Evolutionary conservation across 2,329 filamentous ascomycete genomes (phyloP).

Genomic region (Apiospora saccharicola): DNA sequence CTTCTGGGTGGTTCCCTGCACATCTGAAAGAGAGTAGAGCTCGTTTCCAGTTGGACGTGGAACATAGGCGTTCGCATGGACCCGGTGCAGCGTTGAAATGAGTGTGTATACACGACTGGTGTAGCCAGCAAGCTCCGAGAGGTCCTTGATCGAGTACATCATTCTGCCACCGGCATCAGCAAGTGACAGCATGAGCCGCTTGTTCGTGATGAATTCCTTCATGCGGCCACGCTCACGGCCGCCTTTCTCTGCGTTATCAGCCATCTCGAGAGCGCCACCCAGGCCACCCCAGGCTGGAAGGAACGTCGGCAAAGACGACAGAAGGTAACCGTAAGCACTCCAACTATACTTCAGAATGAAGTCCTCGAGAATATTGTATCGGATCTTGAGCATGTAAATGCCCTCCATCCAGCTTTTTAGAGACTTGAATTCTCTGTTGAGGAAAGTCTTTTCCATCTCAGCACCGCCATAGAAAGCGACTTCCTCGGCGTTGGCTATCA

Average conservation of each 20-base stretch:
- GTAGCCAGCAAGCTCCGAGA: slow-evolving; percentile 94
- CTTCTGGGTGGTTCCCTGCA: slow-evolving; percentile 91
- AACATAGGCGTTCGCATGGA: slow-evolving; percentile 89
- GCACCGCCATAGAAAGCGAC: slow-evolving; percentile 97
- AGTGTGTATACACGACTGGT: slow-evolving; percentile 95
- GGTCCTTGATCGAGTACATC: slow-evolving; percentile 99
- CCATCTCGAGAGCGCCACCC: slow-evolving; percentile 74
- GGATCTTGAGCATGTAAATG: slow-evolving; percentile 96
- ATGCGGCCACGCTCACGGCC: slow-evolving; percentile 84
- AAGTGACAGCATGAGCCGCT: slow-evolving; percentile 95
- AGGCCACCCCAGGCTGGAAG: slow-evolving; percentile 92
- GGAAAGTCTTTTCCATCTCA: slow-evolving; percentile 91
- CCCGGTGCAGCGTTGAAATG: slow-evolving; percentile 91
- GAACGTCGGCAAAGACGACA: slow-evolving; percentile 93
- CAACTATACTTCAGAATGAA: slow-evolving; percentile 98
- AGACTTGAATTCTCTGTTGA: slow-evolving; percentile 91
- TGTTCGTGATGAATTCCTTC: slow-evolving; percentile 99
- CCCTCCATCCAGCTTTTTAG: slow-evolving; percentile 97
- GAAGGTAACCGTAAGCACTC: slow-evolving; percentile 95
- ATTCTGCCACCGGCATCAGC: slow-evolving; percentile 95
- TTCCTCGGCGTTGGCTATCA: slow-evolving; percentile 97
- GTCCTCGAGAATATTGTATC: slow-evolving; percentile 98
- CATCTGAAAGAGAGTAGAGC: slow-evolving; percentile 86
- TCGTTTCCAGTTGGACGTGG: slow-evolving; percentile 73
- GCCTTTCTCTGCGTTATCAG: slow-evolving; percentile 56